A percentile compares a stretch with the other conserved stretches of the same genome.
These are phyloP conservation scores for Fraxinus nigra DNA, from an alignment of 305 asterid genomes.

Conservation along the genomic window DNA sequence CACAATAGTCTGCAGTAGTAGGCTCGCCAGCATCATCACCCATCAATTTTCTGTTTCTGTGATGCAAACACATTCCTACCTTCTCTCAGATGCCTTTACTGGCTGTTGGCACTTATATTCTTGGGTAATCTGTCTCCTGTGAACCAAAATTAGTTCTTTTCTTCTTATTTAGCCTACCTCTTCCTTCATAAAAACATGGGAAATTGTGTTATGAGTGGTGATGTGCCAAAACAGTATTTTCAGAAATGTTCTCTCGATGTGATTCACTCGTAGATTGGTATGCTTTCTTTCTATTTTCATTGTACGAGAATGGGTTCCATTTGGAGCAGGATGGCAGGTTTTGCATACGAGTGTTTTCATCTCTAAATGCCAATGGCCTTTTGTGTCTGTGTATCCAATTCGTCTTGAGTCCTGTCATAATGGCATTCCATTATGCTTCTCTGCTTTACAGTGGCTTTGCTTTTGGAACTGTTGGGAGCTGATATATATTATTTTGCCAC, in stretches of 20 bases:
- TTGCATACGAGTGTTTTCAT: neutral
- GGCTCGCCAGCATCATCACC: neutral
- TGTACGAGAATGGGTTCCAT: neutral
- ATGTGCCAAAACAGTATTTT: neutral
- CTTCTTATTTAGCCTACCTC: neutral
- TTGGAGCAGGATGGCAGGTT: neutral
- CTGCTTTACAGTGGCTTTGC: constrained; percentile 10
- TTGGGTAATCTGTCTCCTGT: neutral
- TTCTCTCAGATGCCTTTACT: neutral
- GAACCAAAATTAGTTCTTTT: neutral
- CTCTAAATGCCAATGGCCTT: neutral
- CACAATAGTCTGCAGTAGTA: neutral
- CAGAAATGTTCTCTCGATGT: neutral
- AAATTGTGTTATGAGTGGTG: neutral
- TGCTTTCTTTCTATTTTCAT: neutral
- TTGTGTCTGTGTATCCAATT: neutral
- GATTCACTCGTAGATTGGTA: neutral
- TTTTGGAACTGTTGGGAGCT: constrained; percentile 13
- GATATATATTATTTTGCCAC: constrained; percentile 23
- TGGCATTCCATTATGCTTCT: neutral
- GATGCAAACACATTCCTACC: neutral
- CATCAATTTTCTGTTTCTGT: neutral
- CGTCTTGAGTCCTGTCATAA: neutral
- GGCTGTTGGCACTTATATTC: neutral
- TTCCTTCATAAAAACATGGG: neutral